Evolutionary conservation across 129 eudicot species (phyloP), one percentile per base, ranked within the genome.

Genomic region (Tagetes patula): DNA sequence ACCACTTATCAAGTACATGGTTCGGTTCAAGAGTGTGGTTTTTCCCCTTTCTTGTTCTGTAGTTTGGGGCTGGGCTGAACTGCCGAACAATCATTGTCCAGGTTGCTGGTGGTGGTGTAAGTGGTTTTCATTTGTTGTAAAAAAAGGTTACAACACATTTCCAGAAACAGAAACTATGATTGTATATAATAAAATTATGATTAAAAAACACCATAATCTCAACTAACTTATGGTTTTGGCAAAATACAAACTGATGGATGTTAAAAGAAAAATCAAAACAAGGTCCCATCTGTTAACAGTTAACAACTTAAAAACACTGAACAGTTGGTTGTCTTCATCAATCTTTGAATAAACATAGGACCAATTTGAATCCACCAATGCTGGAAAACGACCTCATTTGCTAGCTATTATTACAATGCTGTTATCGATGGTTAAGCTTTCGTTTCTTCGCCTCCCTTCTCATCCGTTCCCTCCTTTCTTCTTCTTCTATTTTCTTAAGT

Each of bases 401-500:
- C 39, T 58, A 32, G 65, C 14, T 56, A 56, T 56, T 7, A 31
- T 52, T 56, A 59, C 65, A 10, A 38, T 2, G 46, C 6, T n/a
- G 33, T 64, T 39, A 40, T 64, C 50, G n/a, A 13, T 64, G 49
- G 69, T 40, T 40, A 64, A 64, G 69, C 69, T 64, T 64, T 13
- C 49, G 69, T 14, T 64, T 39, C 39, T n/a, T 64, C 2, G 69
- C 69, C 5, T 20, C 34, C 69, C n/a, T 64, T 64, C 69, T 39
- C 69, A 64, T 64, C 50, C 69, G 69, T 64, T 64, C 69, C 69
- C 48, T 40, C 49, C 69, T 40, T 39, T 64, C 78, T 71, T 92
- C 98, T 80, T 89, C 97, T 81, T 85, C 87, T 8, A 85, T 83
- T 75, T 81, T 77, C 8, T 80, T 83, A 27, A 73, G 81, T 67